Conservation (phyloP, 805 yeast species). For the Lachancea meyersii region DNA sequence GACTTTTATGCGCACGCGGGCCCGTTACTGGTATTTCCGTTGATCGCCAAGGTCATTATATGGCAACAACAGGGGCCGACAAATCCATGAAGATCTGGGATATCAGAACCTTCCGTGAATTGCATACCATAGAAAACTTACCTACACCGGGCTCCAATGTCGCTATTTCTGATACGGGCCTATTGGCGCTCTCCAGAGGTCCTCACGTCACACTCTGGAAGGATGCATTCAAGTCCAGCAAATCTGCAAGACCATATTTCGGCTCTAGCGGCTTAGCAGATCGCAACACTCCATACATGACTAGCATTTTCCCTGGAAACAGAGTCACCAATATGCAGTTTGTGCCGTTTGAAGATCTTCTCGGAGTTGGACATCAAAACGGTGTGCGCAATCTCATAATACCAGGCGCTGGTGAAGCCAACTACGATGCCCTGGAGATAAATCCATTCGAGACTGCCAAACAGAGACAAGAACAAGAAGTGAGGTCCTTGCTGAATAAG, state of each 20-base stretch:
- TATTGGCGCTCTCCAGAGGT: constrained; percentile 89
- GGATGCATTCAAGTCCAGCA: constrained; percentile 51
- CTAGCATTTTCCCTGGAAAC: constrained; percentile 75
- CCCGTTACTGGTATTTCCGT: constrained; percentile 81
- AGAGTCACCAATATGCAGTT: constrained; percentile 60
- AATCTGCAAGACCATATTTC: constrained; percentile 45
- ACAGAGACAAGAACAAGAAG: constrained; percentile 92
- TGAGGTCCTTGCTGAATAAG: constrained; percentile 76
- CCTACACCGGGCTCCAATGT: constrained; percentile 84
- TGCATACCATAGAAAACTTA: constrained; percentile 51
- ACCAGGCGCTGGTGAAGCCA: constrained; percentile 98
- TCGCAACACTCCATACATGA: constrained; percentile 78
- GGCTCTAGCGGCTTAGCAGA: constrained; percentile 30
- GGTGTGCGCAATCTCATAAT: constrained; percentile 82
- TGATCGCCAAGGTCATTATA: constrained; percentile 86
- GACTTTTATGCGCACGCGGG: constrained; percentile 74
- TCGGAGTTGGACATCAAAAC: constrained; percentile 75
- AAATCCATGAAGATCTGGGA: constrained; percentile 88
- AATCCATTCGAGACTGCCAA: constrained; percentile 89
- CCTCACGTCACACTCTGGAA: constrained; percentile 95
- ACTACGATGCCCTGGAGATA: constrained; percentile 85
- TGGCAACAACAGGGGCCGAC: constrained; percentile 91
- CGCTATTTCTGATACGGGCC: constrained; percentile 80
- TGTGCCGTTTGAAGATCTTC: constrained; percentile 95
- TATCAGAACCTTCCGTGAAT: constrained; percentile 69